Evolutionary conservation across 2,329 filamentous ascomycete genomes (phyloP).

Genomic region (Pezicula radicicola): DNA sequence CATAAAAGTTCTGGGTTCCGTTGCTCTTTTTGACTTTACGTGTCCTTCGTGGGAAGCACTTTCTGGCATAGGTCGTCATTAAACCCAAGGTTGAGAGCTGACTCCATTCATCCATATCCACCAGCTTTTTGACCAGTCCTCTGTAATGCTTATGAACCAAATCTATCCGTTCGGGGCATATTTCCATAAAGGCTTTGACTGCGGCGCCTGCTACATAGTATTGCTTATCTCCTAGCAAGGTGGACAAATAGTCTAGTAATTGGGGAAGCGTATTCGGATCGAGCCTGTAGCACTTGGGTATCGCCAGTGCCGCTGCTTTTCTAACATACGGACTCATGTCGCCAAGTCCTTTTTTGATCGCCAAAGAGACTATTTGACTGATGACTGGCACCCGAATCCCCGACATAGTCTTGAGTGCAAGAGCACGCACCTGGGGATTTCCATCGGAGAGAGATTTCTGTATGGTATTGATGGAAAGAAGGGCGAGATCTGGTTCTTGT

Average conservation of each 20-base stretch:
- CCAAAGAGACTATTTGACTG: slow-evolving; percentile 92
- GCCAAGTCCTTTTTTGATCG: slow-evolving; percentile 87
- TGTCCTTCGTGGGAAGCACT: slow-evolving; percentile 76
- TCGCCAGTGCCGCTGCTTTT: slow-evolving; percentile 87
- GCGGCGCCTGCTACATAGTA: slow-evolving; percentile 97
- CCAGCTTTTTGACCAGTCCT: slow-evolving; percentile 79
- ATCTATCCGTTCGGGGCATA: slow-evolving; percentile 85
- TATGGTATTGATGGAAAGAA: slow-evolving; percentile 97
- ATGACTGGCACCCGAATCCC: slow-evolving; percentile 97
- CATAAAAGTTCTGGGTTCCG: slow-evolving; percentile 75
- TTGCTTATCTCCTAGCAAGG: slow-evolving; percentile 82
- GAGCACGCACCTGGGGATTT: slow-evolving; percentile 85
- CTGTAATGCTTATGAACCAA: slow-evolving; percentile 90
- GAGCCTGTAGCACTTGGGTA: slow-evolving; percentile 91
- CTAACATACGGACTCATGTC: slow-evolving; percentile 96
- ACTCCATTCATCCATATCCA: slow-evolving; percentile 99
- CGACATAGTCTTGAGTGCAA: slow-evolving; percentile 95
- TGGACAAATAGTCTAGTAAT: slow-evolving; percentile 76
- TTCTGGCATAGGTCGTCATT: slow-evolving; percentile 80
- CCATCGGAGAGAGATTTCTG: slow-evolving; percentile 94
- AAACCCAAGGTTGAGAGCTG: slow-evolving; percentile 81
- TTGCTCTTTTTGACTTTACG: slow-evolving; percentile 50
- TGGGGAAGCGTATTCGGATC: slow-evolving; percentile 85
- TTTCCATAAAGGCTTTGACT: slow-evolving; percentile 81
- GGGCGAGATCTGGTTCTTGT: slow-evolving; percentile 88